Base-by-base conservation (phyloP, 2,329 filamentous ascomycete genomes). In the Colletotrichum costaricense region DNA sequence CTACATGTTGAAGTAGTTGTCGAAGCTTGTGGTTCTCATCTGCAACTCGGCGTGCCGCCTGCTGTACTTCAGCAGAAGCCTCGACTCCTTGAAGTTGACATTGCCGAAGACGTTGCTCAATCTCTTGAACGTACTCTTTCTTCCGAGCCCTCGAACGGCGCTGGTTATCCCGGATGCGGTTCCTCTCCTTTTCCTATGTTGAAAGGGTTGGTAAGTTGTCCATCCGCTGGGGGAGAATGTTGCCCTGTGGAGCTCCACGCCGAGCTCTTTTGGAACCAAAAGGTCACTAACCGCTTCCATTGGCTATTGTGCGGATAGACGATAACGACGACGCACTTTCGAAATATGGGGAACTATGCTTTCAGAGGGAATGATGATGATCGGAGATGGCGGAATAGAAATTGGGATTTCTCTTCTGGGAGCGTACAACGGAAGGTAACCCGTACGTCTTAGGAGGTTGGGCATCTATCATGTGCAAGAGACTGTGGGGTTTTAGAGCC, bases 121-220 rank as follows among this genome's bases (percentile, higher is more conserved):
- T 87, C 68, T 93, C 91, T 74, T 91, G 86, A 52, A 94, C 83
- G 79, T 95, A 94, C 78, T 94, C 92, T 84, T 93, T 94, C 75
- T 91, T 88, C 46, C 93, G 88, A 58, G 92, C 92, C 66, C 93
- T 90, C n/a, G 92, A 94, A 74, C 93, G 90, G 69, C 93, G 88
- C 80, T 95, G 93, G 78, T 95, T 95, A 78, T 95, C 92, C 75
- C 93, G 89, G 76, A 95, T 92, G 71, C 93, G 91, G 74, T 63
- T 74, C 58, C 62, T 72, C 59, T 74, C 72, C 57, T 65, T 67
- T 64, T 74, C 72, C 72, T 72, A 52, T 54, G 26, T 30, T 35
- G 35, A 35, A 67, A 46, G 30, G 33, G 22, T 71, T 71, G 67
- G 71, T 73, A 73, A 73, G 67, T 62, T 49, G 57, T 52, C 52